Base-by-base conservation (phyloP, 164 flowering plant genomes). In the Akebia trifoliata region DNA sequence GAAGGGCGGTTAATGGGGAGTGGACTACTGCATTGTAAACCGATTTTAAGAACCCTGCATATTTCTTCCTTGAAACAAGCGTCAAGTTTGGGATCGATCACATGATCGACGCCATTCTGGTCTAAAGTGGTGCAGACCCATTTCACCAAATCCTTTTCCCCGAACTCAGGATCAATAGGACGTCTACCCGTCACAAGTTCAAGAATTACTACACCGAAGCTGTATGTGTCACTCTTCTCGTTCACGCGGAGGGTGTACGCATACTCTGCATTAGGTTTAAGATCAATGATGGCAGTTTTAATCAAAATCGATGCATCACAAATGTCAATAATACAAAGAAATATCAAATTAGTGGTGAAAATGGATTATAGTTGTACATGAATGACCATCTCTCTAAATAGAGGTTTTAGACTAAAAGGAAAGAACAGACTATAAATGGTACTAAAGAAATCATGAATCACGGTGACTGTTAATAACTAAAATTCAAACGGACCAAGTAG, bases 161-260 rank as follows among this genome's bases (percentile, higher is more conserved):
- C 99, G 40, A 64, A 89, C 72, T 93, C 98, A 0, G 90, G 79
- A 55, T 87, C 97, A 11, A 83, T 72, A 0, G 99, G 97, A 20
- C 29, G 87, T 54, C 65, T 85, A 14, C 99, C 92, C 0, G 99
- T 87, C 4, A 93, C 84, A 57, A 90, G 60, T 69, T 93, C 99
- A 1, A 93, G 81, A 45, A 93, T 69, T 0, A 93, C 97, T 48
- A 93, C 95, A 0, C 99, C 99, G 32, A 85, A 93, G 69, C 99
- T 93, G 82, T 93, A 93, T 4, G 76, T 86, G 60, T 93, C 99
- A 32, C 99, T 93, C 86, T 93, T 93, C 78, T 93, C 99, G 20
- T 90, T 93, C 68, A 93, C 97, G 38, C 97, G 69, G 6, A 87
- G 89, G 0, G 99, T 93, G 70, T 90, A 93, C 0, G 91, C 99